These are phyloP conservation scores for Aspergillus sp. DNA, from an alignment of 2,329 filamentous ascomycete genomes.

Conservation along the genomic window DNA sequence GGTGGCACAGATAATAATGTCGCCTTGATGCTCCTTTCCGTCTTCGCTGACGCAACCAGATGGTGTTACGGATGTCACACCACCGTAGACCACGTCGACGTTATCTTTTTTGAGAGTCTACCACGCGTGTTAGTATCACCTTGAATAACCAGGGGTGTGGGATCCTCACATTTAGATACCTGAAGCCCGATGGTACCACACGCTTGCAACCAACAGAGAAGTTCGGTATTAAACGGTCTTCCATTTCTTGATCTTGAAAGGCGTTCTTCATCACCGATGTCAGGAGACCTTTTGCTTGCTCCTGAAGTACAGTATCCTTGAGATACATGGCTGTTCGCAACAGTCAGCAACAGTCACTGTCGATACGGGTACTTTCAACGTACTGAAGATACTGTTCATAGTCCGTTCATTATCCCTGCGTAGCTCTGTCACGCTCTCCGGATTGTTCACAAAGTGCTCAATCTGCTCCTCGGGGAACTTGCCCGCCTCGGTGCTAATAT, in stretches of 20 bases:
- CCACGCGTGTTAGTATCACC: background rate
- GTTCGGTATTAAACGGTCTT: background rate
- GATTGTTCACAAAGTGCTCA: background rate
- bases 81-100: background rate
- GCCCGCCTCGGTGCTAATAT: background rate
- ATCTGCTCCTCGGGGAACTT: background rate
- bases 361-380: background rate
- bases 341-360: background rate
- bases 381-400: background rate
- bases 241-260: background rate
- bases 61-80: background rate
- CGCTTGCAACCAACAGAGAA: slow-evolving; percentile 2
- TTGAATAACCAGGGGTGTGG: background rate
- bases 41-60: slow-evolving; percentile 17
- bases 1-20: slow-evolving; percentile 23
- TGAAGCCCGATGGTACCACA: background rate
- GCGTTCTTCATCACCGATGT: background rate
- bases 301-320: background rate
- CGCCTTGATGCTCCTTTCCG: slow-evolving; percentile 18
- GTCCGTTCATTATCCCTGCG: background rate
- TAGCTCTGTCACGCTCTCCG: background rate
- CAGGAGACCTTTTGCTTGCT: background rate
- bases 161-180: background rate
- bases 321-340: background rate
- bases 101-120: background rate